A percentile compares a stretch with the other conserved stretches of the same genome.
These are phyloP conservation scores for Coniosporium tulheliwenetii DNA, from an alignment of 2,329 filamentous ascomycete species.

Conservation along the genomic window DNA sequence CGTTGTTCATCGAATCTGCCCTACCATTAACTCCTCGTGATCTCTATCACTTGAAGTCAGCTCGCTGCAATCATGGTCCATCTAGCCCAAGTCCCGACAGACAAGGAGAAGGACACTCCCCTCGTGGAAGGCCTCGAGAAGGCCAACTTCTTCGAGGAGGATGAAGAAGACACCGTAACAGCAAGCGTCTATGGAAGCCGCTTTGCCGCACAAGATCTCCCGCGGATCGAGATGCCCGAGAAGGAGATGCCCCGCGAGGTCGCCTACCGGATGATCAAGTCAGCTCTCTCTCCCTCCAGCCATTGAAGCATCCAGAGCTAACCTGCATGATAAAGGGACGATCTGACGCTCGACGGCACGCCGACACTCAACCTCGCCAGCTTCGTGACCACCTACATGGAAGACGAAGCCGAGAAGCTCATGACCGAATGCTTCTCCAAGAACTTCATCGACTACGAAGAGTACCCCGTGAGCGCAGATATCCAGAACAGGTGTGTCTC, in stretches of 20 bases:
- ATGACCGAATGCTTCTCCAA: constrained; percentile 87
- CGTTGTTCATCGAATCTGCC: too few relatives aligned
- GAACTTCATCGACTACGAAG: constrained; percentile 55
- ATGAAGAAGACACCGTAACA: constrained; percentile 42
- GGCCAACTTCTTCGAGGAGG: constrained; percentile 26
- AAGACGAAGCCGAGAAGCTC: constrained; percentile 89
- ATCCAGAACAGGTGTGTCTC: constrained; percentile 69
- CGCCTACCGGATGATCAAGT: constrained; percentile 91
- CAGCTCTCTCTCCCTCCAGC: constrained; percentile 1
- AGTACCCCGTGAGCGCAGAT: constrained; percentile 34
- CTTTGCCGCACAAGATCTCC: constrained; percentile 69
- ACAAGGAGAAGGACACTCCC: constrained; percentile 21
- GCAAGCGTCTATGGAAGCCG: constrained; percentile 77
- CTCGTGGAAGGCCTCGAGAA: constrained; percentile 29
- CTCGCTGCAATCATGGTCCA: constrained; percentile 28
- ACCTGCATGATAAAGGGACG: constrained; percentile 36
- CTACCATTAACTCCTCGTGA: background rate
- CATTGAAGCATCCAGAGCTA: background rate
- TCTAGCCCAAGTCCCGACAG: constrained; percentile 26
- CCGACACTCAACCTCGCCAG: constrained; percentile 78
- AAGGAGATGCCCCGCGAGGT: constrained; percentile 78
- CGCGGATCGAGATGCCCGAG: constrained; percentile 75
- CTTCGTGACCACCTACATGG: constrained; percentile 96
- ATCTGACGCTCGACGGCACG: constrained; percentile 80
- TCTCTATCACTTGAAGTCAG: background rate